Base-by-base conservation (phyloP, 345 rosid genomes). In the Physaria fendleri region DNA sequence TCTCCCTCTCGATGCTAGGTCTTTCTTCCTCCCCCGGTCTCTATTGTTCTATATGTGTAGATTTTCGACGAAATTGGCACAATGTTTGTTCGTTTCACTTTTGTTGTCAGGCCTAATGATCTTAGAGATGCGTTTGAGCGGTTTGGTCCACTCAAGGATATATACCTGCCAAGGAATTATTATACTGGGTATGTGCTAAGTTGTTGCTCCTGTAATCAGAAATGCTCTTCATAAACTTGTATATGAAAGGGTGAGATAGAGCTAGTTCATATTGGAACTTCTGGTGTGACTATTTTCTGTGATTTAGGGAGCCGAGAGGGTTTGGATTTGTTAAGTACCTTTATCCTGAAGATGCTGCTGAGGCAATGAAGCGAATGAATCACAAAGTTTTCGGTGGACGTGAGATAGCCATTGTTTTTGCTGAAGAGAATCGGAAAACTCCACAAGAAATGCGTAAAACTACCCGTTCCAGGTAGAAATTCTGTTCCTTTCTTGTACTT, bases 261-360 rank as follows among this genome's bases (percentile, higher is more conserved):
- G 28, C 34, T 42, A 17, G 21, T 23, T 42, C 11, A 14, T 22
- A 3, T 33, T 43, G 33, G 52, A 39, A 48, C 58, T 42, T 40
- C 10, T 14, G 15, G 7, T 46, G 42, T 25, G 18, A 61, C 41
- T 50, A 62, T 49, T 24, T 34, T 74, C 58, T 48, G 37, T 41
- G 46, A 68, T 43, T 10, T 32, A 91, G 98, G 74, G 96, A 91
- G 66, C 96, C 96, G 10, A 77, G 98, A 16, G 98, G 98, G 42
- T 91, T 91, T 76, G 98, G 98, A 50, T 91, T 91, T 78, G 92
- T 91, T 59, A 91, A 91, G 86, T 91, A 72, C 14, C 84, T 85
- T 5, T 79, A 84, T 66, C 85, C 82, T 58, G 98, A 91, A 74
- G 96, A 91, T 79, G 98, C 98, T 3, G 86, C 96, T 51, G 88